Base-by-base conservation (phyloP, 192 early-diverging fungal genomes). In the Gryganskiella cystojenkinii region DNA sequence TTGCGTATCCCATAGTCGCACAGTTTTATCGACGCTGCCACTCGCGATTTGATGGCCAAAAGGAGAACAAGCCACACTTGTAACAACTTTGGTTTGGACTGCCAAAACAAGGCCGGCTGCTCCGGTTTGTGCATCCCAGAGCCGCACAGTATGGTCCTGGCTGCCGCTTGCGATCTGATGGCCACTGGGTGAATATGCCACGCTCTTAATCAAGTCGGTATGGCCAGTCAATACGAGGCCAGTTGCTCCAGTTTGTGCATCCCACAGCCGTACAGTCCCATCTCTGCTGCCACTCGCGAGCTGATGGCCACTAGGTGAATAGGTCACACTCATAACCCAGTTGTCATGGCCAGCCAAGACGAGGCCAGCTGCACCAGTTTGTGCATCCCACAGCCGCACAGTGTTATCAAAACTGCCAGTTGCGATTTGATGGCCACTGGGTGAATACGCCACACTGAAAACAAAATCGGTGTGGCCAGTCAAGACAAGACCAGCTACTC, bases 291-390 rank as follows among this genome's bases (percentile, higher is more conserved):
- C 59, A n/a, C 44, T 47, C 2, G 59, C 45, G 2, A 61, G 11
- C 58, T 60, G 58, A 3, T 60, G 28, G 7, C 58, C 58, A 22
- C 28, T 60, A 13, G 58, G 58, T 30, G 58, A 60, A 60, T 60
- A 60, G n/a, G 19, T 27, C n/a, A n/a, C n/a, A n/a, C n/a, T n/a
- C n/a, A n/a, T n/a, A n/a, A n/a, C n/a, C n/a, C n/a, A n/a, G n/a
- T n/a, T n/a, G n/a, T n/a, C n/a, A n/a, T n/a, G n/a, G n/a, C n/a
- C n/a, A n/a, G n/a, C n/a, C n/a, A n/a, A n/a, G n/a, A n/a, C n/a
- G n/a, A n/a, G n/a, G n/a, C n/a, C n/a, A n/a, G n/a, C n/a, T n/a
- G n/a, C n/a, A n/a, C n/a, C n/a, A n/a, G n/a, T n/a, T n/a, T n/a
- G n/a, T n/a, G n/a, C n/a, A n/a, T n/a, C n/a, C n/a, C n/a, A n/a